A percentile compares a stretch with the other conserved stretches of the same genome.
Conservation (phyloP, 495 filamentous ascomycete species). For the Trichoderma erinaceum region DNA sequence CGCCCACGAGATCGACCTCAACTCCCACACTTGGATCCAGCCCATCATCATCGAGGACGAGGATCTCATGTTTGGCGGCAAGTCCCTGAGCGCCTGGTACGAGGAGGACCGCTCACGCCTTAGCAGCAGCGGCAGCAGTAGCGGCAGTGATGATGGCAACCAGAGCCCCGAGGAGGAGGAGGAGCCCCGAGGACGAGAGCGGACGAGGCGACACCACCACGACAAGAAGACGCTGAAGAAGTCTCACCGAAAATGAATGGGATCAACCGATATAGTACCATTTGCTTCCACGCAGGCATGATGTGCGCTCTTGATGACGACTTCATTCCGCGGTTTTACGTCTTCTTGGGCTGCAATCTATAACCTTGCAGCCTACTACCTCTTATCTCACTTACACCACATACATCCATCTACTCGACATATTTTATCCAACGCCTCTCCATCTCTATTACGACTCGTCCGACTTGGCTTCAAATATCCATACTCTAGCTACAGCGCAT, state of each 20-base stretch:
- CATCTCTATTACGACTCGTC: not conserved
- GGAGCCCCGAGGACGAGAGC: constrained; percentile 12
- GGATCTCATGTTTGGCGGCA: constrained; percentile 52
- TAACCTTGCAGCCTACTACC: not conserved
- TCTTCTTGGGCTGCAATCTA: not conserved
- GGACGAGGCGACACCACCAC: constrained; percentile 8
- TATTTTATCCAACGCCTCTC: not conserved
- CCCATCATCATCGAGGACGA: constrained; percentile 51
- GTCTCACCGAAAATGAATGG: constrained; percentile 3
- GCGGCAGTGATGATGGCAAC: constrained; percentile 1
- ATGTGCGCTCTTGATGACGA: not conserved
- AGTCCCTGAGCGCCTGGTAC: constrained; percentile 49
- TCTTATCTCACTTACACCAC: not conserved
- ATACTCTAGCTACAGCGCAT: not conserved
- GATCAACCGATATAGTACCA: not conserved
- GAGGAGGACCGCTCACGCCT: constrained; percentile 44
- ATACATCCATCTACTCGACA: not conserved
- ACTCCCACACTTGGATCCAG: constrained; percentile 39
- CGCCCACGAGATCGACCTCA: constrained; percentile 31
- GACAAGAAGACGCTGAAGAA: constrained; percentile 13
- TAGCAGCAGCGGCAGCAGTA: constrained; percentile 37
- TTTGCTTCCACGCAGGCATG: not conserved
- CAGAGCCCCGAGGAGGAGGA: constrained; percentile 12
- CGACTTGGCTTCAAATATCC: not conserved
- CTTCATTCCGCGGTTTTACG: not conserved